Evolutionary conservation across 371 early-diverging fungal species (phyloP).

Genomic region (Rhizopus sp.): DNA sequence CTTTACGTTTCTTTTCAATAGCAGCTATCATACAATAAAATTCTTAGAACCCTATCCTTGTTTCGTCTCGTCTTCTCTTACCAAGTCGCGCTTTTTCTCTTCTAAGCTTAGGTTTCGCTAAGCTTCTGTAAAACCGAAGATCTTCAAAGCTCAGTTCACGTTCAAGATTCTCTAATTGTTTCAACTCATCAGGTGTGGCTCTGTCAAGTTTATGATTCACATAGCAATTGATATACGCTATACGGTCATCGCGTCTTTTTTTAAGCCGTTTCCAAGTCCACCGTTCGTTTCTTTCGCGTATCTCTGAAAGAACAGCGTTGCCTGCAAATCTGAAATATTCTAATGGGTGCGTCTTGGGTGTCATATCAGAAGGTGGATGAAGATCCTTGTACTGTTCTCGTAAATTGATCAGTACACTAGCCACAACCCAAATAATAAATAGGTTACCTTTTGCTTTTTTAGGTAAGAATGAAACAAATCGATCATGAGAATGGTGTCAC

Average conservation of each 20-base stretch:
- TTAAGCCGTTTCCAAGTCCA: constrained; percentile 89
- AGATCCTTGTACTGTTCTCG: constrained; percentile 72
- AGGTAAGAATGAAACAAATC: constrained; percentile 81
- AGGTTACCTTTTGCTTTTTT: constrained; percentile 42
- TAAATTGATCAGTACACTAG: constrained; percentile 1
- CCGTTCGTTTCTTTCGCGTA: constrained; percentile 80
- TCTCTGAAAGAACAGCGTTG: constrained; percentile 74
- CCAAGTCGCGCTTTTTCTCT: constrained; percentile 74
- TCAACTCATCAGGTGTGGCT: constrained; percentile 54
- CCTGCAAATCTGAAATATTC: constrained; percentile 91
- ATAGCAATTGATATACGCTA: constrained; percentile 80
- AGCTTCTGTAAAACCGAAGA: constrained; percentile 86
- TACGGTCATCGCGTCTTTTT: constrained; percentile 83
- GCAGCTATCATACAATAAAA: constrained; percentile 20
- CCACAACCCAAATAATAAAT: not conserved
- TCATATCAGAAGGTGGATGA: constrained; percentile 75
- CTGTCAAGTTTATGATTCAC: constrained; percentile 65
- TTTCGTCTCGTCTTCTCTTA: constrained; percentile 22
- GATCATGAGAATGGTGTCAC: constrained; percentile 77
- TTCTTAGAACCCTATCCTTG: not conserved
- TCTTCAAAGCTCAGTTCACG: constrained; percentile 84
- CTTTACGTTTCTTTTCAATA: constrained; percentile 35
- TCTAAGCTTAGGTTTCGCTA: constrained; percentile 73
- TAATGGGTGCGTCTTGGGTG: constrained; percentile 78
- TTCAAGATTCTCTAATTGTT: constrained; percentile 72